Conservation (phyloP, 1,284 basidiomycete genomes). For the Exsudoporus floridanus region DNA sequence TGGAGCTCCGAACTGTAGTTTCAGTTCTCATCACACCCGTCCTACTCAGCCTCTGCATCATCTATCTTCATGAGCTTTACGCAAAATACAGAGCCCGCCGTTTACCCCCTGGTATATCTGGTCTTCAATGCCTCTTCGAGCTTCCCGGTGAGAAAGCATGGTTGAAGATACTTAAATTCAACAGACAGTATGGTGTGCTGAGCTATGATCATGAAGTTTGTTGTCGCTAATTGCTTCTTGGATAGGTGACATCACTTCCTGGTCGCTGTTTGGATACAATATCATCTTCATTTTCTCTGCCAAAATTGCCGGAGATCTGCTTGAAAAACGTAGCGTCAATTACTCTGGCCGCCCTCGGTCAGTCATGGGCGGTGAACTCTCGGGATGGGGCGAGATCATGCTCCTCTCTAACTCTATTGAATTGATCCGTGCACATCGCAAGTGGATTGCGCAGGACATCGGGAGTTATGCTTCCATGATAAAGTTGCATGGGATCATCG, state of each 20-base stretch:
- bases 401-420: slow-evolving; percentile 26
- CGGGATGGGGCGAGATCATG: slow-evolving; percentile 31
- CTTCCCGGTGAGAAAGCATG: slow-evolving; percentile 10
- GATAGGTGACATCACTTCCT: slow-evolving; percentile 22
- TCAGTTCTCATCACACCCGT: background rate
- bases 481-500: slow-evolving; percentile 23
- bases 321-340: slow-evolving; percentile 23
- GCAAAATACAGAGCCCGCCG: slow-evolving; percentile 1
- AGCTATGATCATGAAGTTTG: background rate
- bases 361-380: slow-evolving; percentile 27
- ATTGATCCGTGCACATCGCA: slow-evolving; percentile 23
- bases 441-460: slow-evolving; percentile 33
- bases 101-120: slow-evolving; percentile 19
- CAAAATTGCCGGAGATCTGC: slow-evolving; percentile 21
- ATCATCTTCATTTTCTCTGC: slow-evolving; percentile 22
- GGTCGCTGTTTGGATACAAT: slow-evolving; percentile 13
- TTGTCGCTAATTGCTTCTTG: background rate
- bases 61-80: slow-evolving; percentile 10
- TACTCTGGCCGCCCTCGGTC: slow-evolving; percentile 27
- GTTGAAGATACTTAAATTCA: slow-evolving; percentile 14
- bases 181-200: slow-evolving; percentile 13
- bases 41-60: background rate
- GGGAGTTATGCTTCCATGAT: slow-evolving; percentile 20
- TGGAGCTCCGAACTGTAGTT: background rate
- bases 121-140: slow-evolving; percentile 13